These are phyloP conservation scores for Paecilomyces dactylethromorphus DNA, from an alignment of 2,329 filamentous ascomycete genomes.

Conservation along the genomic window DNA sequence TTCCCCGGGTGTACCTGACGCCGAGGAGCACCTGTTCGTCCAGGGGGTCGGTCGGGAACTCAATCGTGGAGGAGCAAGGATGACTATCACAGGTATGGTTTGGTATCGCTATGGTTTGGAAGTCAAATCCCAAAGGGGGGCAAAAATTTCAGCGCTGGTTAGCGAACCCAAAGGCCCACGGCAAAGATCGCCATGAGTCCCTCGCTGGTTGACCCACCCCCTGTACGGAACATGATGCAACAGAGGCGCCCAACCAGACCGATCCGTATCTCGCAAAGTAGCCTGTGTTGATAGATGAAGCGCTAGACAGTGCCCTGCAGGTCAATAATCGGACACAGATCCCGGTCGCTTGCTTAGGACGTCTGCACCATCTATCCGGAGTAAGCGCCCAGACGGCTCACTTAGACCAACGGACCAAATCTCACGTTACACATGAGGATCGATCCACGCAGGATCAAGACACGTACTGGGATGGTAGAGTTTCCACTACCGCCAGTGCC, in stretches of 20 bases:
- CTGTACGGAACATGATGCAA: neutral
- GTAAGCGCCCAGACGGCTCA: neutral
- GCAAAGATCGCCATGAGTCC: neutral
- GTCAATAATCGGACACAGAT: neutral
- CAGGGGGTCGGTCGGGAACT: neutral
- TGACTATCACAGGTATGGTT: neutral
- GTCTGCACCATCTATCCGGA: neutral
- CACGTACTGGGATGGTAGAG: neutral
- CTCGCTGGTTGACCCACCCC: neutral
- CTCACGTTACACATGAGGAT: neutral
- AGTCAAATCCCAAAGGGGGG: neutral
- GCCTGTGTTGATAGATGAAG: neutral
- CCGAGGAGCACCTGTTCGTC: neutral
- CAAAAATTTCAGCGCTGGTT: neutral
- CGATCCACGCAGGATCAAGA: neutral
- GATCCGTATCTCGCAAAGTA: neutral
- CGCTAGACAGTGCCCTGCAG: neutral
- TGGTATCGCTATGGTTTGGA: neutral
- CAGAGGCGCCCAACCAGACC: neutral
- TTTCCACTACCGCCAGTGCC: neutral
- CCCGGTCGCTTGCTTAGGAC: neutral
- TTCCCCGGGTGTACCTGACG: neutral
- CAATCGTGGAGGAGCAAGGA: neutral
- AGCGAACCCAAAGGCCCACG: neutral
- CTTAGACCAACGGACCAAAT: neutral